phyloP scores from a whole-genome alignment of 192 early-diverging fungal genomes.

The Spinellus fusiger region DNA sequence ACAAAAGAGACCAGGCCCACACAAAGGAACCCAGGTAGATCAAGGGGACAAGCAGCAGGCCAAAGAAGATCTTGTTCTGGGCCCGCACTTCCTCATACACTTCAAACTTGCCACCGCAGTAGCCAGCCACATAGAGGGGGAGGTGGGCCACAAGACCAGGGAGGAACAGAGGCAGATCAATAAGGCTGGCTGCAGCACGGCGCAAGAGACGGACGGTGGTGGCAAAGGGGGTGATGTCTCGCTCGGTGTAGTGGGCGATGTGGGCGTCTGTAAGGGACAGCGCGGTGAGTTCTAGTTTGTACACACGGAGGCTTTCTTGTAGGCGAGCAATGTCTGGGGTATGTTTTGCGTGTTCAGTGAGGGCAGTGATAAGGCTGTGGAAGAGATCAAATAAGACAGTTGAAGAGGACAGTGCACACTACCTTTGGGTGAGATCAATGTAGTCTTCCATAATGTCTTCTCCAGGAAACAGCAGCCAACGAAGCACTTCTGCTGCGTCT shows the following conservation, averaged over 20 bases:
- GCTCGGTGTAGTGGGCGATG: constrained; percentile 35
- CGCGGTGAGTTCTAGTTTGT: constrained; percentile 24
- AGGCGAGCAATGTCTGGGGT: constrained; percentile 18
- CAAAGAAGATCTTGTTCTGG: constrained; percentile 43
- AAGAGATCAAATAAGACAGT: background rate
- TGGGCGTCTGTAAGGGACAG: constrained; percentile 26
- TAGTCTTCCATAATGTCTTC: constrained; percentile 31
- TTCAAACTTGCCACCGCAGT: constrained; percentile 30
- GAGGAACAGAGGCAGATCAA: constrained; percentile 37
- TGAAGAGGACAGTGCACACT: background rate
- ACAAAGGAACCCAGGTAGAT: constrained; percentile 34
- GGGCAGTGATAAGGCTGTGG: constrained; percentile 26
- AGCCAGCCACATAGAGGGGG: constrained; percentile 38
- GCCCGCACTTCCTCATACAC: constrained; percentile 40
- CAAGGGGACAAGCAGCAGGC: constrained; percentile 22
- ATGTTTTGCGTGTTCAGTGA: constrained; percentile 11
- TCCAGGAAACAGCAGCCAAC: constrained; percentile 35
- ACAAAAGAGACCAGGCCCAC: constrained; percentile 28
- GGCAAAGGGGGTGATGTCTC: constrained; percentile 18
- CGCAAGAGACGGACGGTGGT: constrained; percentile 23
- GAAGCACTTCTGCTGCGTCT: constrained; percentile 34
- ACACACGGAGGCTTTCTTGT: constrained; percentile 25
- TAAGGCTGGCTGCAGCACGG: constrained; percentile 10
- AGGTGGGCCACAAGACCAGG: constrained; percentile 36
- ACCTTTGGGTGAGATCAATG: constrained; percentile 46